Evolutionary conservation across 768 basidiomycete species (phyloP).

Genomic region (Trametes meyenii): DNA sequence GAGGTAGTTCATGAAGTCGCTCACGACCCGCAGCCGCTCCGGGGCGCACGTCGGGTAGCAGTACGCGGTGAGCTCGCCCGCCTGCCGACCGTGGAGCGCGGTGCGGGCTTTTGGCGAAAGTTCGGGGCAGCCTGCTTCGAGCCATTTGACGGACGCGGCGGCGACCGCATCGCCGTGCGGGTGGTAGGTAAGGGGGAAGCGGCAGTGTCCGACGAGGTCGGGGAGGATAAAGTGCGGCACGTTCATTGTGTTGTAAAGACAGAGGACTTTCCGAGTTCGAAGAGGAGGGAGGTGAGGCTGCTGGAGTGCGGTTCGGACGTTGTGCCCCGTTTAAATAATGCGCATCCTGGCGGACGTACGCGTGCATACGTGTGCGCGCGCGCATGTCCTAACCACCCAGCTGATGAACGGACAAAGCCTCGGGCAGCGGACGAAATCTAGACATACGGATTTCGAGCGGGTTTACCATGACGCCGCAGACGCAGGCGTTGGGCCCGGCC

Average conservation of each 20-base stretch:
- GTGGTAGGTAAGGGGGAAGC: conserved; percentile 55
- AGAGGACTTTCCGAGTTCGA: not conserved
- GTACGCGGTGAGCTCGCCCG: conserved; percentile 67
- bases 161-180: conserved; percentile 61
- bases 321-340: no score
- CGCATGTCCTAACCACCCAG: no score
- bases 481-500: conserved; percentile 4
- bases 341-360: not conserved
- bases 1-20: conserved; percentile 74
- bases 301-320: not conserved
- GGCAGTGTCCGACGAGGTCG: conserved; percentile 73
- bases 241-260: not conserved
- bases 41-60: conserved; percentile 58
- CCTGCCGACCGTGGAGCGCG: conserved; percentile 65
- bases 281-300: not conserved
- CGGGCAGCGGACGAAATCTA: not conserved
- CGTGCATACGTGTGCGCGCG: not conserved
- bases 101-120: conserved; percentile 52
- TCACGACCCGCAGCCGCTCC: conserved; percentile 64
- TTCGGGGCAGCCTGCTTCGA: conserved; percentile 59
- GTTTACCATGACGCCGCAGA: conserved; percentile 1
- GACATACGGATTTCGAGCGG: conserved; percentile 16
- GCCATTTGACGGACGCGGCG: conserved; percentile 63
- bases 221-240: conserved; percentile 45
- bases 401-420: not conserved